Evolutionary conservation across 2,329 filamentous ascomycete species (phyloP).

Genomic region (Aspergillus floridensis): DNA sequence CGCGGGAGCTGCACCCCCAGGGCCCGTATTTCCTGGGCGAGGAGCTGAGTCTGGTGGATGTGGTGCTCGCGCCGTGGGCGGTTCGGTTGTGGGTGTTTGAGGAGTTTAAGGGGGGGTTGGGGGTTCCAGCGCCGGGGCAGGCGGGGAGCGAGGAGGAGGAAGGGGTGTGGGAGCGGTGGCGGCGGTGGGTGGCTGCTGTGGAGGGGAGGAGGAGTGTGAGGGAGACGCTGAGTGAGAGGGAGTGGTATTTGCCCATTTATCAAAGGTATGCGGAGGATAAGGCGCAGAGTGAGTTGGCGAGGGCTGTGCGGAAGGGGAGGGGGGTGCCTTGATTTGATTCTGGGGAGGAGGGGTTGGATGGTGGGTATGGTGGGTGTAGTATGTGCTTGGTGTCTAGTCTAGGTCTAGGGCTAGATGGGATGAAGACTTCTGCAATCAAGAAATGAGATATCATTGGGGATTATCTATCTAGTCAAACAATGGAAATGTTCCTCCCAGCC

Average conservation of each 20-base stretch:
- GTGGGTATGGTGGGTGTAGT: too few relatives aligned
- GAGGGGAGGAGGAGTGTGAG: constrained; percentile 60
- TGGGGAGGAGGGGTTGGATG: not conserved
- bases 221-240: constrained; percentile 66
- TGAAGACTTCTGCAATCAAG: too few relatives aligned
- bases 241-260: constrained; percentile 68
- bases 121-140: constrained; percentile 48
- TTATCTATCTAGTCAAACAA: too few relatives aligned
- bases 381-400: too few relatives aligned
- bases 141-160: constrained; percentile 51
- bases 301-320: constrained; percentile 62
- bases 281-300: constrained; percentile 60
- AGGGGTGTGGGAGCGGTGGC: constrained; percentile 62
- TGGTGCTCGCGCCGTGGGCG: constrained; percentile 71
- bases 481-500: too few relatives aligned
- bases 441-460: too few relatives aligned
- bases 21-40: constrained; percentile 68
- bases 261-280: constrained; percentile 64
- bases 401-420: too few relatives aligned
- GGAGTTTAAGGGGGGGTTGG: constrained; percentile 65
- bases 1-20: constrained; percentile 57
- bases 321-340: constrained; percentile 54
- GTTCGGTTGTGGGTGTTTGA: constrained; percentile 71
- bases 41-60: constrained; percentile 65
- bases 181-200: constrained; percentile 61